Evolutionary conservation across 768 basidiomycete species (phyloP).

Genomic region (Leucosporidium scottii): DNA sequence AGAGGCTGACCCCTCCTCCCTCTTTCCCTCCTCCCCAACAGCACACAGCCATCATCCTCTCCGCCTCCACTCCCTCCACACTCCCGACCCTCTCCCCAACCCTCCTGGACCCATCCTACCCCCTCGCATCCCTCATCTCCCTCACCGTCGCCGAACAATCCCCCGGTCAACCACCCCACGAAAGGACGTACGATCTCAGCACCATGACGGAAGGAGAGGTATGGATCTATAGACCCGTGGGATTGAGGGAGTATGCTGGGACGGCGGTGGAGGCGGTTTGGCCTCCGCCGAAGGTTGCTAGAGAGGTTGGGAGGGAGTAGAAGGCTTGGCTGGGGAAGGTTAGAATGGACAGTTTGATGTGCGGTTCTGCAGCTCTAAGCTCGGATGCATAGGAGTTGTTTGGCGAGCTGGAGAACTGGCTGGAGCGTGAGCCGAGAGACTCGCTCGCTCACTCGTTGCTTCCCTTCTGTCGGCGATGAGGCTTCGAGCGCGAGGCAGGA

Average conservation of each 20-base stretch:
- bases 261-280: conserved; percentile 27
- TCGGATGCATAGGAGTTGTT: no score
- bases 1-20: no score
- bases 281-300: conserved; percentile 12
- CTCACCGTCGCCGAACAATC: conserved; percentile 56
- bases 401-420: no score
- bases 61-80: conserved; percentile 42
- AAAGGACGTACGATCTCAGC: conserved; percentile 47
- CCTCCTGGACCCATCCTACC: conserved; percentile 28
- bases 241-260: conserved; percentile 23
- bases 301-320: conserved; percentile 7
- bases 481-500: conserved; percentile 4
- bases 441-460: no score
- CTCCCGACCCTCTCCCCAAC: conserved; percentile 42
- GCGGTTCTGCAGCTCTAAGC: no score
- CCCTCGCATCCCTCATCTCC: conserved; percentile 46
- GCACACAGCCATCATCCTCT: conserved; percentile 52
- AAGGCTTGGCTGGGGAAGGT: no score
- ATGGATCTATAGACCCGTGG: conserved; percentile 55
- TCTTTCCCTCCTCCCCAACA: background rate
- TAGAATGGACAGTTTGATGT: no score
- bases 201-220: conserved; percentile 51
- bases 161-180: conserved; percentile 45
- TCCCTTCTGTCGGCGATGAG: no score
- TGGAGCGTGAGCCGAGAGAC: no score